Evolutionary conservation across 2,329 filamentous ascomycete genomes (phyloP), one percentile per base, ranked within the genome.

Genomic region (Phaeophleospora eucalypticola): DNA sequence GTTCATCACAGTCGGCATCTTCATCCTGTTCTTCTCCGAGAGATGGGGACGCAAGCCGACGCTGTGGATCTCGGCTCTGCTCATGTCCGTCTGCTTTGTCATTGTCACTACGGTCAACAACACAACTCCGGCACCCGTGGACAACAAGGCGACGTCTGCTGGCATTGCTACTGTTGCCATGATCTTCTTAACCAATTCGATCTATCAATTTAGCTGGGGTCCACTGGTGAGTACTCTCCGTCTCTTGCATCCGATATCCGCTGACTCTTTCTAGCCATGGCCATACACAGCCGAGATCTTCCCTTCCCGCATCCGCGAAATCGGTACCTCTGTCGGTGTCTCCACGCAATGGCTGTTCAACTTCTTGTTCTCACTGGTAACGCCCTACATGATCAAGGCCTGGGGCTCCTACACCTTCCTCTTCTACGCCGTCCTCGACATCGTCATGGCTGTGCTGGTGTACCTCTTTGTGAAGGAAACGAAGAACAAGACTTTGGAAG

Each of bases 161-260:
- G 74, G 72, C 0, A 75, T 78, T 21, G 71, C 71, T 2, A 81
- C 76, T 0, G 69, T 81, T 0, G 71, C 73, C 0, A 65, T 81
- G 24, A 79, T 81, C 39, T 81, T 80, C 57, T 62, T 80, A 8
- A 75, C 75, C 41, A 75, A 79, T 29, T 70, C 78, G 56, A 70
- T 68, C 2, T 80, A 77, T 56, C 74, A 75, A 27, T 71, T 75
- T 33, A 73, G 69, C 0, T 79, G 75, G 75, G 76, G 76, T 1
- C 75, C 75, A 1, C 36, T 56, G 12, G n/a, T n/a, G n/a, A n/a
- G n/a, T n/a, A n/a, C n/a, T n/a, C n/a, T n/a, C n/a, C n/a, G n/a
- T n/a, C n/a, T n/a, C n/a, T n/a, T n/a, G n/a, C n/a, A n/a, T n/a
- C n/a, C n/a, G n/a, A n/a, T n/a, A n/a, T n/a, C n/a, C n/a, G n/a